Percentiles rank a stretch among this genome's conserved stretches.
phyloP scores from a whole-genome alignment of 139 green algal genomes.

The Zygnema circumcarinatum region DNA sequence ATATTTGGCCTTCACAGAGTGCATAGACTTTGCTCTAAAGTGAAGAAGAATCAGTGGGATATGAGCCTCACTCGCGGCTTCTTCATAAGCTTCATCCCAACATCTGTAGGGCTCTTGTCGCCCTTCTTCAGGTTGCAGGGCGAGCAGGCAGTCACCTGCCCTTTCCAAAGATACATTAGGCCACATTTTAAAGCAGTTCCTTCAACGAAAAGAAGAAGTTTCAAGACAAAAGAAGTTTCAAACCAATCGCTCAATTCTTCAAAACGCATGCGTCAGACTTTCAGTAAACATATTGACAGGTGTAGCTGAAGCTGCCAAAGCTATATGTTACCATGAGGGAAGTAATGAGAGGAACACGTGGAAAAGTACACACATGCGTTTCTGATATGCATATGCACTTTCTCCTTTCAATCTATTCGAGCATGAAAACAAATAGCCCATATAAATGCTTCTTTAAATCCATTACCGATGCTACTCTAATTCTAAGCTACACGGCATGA shows the following conservation, averaged over 20 bases:
- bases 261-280: too few species aligned
- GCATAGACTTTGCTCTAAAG: not conserved
- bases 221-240: not conserved
- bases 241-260: not conserved
- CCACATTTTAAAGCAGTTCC: not conserved
- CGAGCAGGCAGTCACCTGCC: conserved; percentile 33
- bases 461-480: too few species aligned
- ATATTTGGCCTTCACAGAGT: not conserved
- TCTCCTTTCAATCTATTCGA: too few species aligned
- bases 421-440: too few species aligned
- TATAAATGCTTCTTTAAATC: too few species aligned
- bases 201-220: not conserved
- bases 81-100: conserved; percentile 48
- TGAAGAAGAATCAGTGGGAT: not conserved
- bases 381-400: too few species aligned
- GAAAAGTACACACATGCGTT: too few species aligned
- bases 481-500: too few species aligned
- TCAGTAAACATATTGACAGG: too few species aligned
- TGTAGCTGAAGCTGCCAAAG: too few species aligned
- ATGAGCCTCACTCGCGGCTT: conserved; percentile 18
- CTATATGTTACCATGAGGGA: too few species aligned
- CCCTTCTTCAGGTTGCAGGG: conserved; percentile 43
- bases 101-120: conserved; percentile 37
- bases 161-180: not conserved
- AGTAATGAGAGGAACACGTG: too few species aligned